Percentiles rank a stretch among this genome's conserved stretches.
Evolutionary conservation across 257 asterid genomes (phyloP).

Genomic region (Scutellaria galericulata): DNA sequence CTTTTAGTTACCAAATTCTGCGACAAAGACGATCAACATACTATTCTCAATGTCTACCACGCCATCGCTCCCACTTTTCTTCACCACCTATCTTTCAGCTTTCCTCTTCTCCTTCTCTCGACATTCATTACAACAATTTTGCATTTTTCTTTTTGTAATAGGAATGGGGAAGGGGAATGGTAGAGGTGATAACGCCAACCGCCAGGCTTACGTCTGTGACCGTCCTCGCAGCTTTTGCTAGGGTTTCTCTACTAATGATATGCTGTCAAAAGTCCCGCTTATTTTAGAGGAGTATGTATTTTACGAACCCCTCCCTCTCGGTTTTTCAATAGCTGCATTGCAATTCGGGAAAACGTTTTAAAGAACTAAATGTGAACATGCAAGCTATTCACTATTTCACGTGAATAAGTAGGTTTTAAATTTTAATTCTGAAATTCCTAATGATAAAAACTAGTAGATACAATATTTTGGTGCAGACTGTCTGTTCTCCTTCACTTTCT

Average conservation of each 20-base stretch:
- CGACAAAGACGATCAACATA: slow-evolving; percentile 63
- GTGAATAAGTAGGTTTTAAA: not conserved
- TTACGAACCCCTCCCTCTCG: not conserved
- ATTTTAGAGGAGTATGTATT: slow-evolving; percentile 64
- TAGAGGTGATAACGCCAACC: slow-evolving; percentile 43
- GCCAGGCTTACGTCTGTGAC: slow-evolving; percentile 72
- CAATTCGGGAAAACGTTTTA: not conserved
- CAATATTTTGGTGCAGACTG: not conserved
- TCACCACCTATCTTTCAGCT: slow-evolving; percentile 49
- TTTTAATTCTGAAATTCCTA: not conserved
- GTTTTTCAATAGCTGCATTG: not conserved
- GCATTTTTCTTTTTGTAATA: slow-evolving; percentile 5
- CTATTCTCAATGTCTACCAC: slow-evolving; percentile 63
- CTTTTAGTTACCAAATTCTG: slow-evolving; percentile 73
- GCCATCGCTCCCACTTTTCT: slow-evolving; percentile 77
- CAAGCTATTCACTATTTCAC: not conserved
- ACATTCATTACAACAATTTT: not conserved
- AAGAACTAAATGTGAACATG: not conserved
- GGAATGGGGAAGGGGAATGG: slow-evolving; percentile 60
- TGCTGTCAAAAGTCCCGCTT: slow-evolving; percentile 61
- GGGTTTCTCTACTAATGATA: slow-evolving; percentile 66
- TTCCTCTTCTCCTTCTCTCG: not conserved
- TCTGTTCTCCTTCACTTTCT: not conserved
- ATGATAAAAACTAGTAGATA: not conserved
- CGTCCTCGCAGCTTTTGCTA: slow-evolving; percentile 70